Conservation (phyloP, 2,329 filamentous ascomycete species). For the Hawksworthiomyces lignivorus region DNA sequence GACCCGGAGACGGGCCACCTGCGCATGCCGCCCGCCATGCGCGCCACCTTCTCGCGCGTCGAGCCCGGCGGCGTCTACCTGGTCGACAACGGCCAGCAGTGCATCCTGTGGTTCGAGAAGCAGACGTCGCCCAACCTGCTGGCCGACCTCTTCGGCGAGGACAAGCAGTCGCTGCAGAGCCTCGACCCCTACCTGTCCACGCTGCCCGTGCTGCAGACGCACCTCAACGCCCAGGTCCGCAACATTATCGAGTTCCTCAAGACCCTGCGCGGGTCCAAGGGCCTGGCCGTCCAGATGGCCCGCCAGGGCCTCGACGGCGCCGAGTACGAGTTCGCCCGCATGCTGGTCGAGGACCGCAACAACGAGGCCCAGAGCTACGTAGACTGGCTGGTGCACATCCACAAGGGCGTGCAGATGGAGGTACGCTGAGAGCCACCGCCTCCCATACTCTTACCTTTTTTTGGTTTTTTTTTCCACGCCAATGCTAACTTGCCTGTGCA, state of each 20-base stretch:
- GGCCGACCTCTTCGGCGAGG: conserved; percentile 80
- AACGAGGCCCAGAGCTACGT: conserved; percentile 98
- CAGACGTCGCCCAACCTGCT: conserved; percentile 90
- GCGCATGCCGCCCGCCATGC: conserved; percentile 69
- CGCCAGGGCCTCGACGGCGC: conserved; percentile 88
- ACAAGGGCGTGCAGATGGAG: conserved; percentile 88
- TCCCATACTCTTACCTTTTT: conserved; percentile 11
- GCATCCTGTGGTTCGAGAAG: conserved; percentile 84
- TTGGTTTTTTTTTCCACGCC: conserved; percentile 10
- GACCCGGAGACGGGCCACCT: conserved; percentile 79
- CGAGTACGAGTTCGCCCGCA: conserved; percentile 90
- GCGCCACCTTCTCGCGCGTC: conserved; percentile 78
- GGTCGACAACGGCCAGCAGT: conserved; percentile 89
- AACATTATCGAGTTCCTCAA: conserved; percentile 87
- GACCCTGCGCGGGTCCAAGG: conserved; percentile 75
- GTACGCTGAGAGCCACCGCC: no score
- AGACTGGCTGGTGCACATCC: conserved; percentile 94
- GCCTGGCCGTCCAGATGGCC: conserved; percentile 80
- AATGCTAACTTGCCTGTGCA: conserved; percentile 21
- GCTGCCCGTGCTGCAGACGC: conserved; percentile 79
- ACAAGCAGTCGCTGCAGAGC: conserved; percentile 59
- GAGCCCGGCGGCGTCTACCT: conserved; percentile 92
- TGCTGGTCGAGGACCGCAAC: conserved; percentile 90
- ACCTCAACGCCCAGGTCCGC: conserved; percentile 87
- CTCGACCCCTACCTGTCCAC: conserved; percentile 76